Evolutionary conservation across 202 grass and related monocot species (phyloP), one percentile per base, ranked within the genome.

Genomic region (Digitaria exilis): DNA sequence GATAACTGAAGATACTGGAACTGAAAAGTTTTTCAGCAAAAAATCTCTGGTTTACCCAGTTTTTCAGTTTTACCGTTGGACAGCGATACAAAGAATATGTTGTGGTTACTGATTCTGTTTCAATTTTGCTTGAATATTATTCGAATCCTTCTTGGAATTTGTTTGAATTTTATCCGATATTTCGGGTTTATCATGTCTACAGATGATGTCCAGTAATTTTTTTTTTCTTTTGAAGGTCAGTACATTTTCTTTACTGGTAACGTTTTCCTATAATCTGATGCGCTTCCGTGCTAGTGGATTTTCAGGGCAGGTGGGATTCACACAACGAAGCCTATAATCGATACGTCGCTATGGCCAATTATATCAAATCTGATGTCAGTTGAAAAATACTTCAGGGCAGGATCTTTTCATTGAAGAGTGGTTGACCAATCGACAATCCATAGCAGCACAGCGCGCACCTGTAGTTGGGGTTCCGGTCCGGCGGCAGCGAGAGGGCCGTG

Each of bases 391-490:
- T 39, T 39, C 6, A 39, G 37, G 37, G 37, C 37, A 76, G n/a
- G 15, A 49, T 28, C 4, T 34, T 21, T 28, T 19, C n/a, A 28
- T 26, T 6, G 9, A 62, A 59, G 19, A 31, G n/a, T 37, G 15
- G 7, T 42, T 50, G 45, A 17, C 52, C 21, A 42, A 19, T 39
- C 37, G 37, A 9, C 37, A 39, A 39, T 10, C 19, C 10, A 11
- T n/a, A 14, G 17, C 3, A 42, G 64, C 56, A 8, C 2, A 42
- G 44, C 9, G 26, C 14, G 11, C 56, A 90, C 91, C 91, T 90
- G 88, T 93, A 93, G 65, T 90, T 90, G 39, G 85, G 88, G 46
- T 93, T 93, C 4, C 3, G 31, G 9, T 88, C 88, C 56, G 91
- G 88, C 41, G 83, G 85, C 26, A 86, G 43, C 31, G 79, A 88